Evolutionary conservation across 768 basidiomycete species (phyloP), one percentile per base, ranked within the genome.

Genomic region (Lactarius tabidus): DNA sequence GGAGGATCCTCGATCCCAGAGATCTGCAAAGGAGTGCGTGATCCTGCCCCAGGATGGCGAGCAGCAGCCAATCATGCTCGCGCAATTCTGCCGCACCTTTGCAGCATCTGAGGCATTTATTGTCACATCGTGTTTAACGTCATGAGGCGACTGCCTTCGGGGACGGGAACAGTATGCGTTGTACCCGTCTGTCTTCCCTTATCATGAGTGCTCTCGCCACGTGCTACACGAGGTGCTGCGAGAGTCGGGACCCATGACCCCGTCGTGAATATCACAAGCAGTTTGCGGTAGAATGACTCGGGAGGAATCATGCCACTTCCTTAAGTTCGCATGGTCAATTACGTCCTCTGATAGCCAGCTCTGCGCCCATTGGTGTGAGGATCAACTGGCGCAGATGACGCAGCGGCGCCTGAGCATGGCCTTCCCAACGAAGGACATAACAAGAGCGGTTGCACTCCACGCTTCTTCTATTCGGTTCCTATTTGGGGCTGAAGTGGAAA

Each of bases 321-420:
- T 39, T 17, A 41, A 18, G 23, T 48, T 52, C 26, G 28, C 52
- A n/a, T 10, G 15, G 29, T 29, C 20, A 26, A 60, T 65, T 65
- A 65, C 64, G 64, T 62, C 55, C 17, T 15, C 10, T 7, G 18
- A 36, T n/a, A 51, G 26, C 41, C 6, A 48, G 23, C 53, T 33
- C 29, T n/a, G 20, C 17, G 53, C 53, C 33, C 28, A 55, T 35
- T 58, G 17, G 52, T 14, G 48, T 7, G 62, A 45, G 45, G 43
- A 60, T 60, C 51, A 51, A 29, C 41, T 54, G 59, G n/a, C 28
- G 54, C 15, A 51, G 45, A 65, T 65, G 64, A 65, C 64, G 55
- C 64, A 61, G 3, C 33, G 29, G 35, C 39, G 31, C 33, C 33
- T 29, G 26, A 23, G 6, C 28, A 26, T 23, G 56, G 17, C 41